Percentiles rank a stretch among this genome's conserved stretches.
These are phyloP conservation scores for Cynanchum wilfordii DNA, from an alignment of 257 asterid genomes.

Conservation along the genomic window DNA sequence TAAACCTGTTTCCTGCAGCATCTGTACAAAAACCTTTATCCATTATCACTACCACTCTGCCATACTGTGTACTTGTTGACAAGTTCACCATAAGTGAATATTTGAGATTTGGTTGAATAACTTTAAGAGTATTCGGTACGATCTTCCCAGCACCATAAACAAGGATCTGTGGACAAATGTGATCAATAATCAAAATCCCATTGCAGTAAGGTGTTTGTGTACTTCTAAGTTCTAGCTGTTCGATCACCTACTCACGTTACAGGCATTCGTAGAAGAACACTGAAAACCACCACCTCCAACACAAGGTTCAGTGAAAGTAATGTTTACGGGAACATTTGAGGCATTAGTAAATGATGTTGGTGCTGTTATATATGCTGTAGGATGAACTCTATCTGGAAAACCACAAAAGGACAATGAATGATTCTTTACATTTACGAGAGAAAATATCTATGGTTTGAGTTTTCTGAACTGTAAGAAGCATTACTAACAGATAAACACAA, in stretches of 20 bases:
- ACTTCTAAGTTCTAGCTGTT: conserved; percentile 24
- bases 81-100: conserved; percentile 59
- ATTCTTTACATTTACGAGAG: neutral
- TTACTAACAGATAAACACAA: neutral
- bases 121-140: conserved; percentile 47
- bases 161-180: conserved; percentile 51
- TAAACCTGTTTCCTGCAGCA: conserved; percentile 71
- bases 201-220: neutral
- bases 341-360: conserved; percentile 59
- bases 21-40: conserved; percentile 72
- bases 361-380: conserved; percentile 62
- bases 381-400: conserved; percentile 69
- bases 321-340: conserved; percentile 53
- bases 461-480: neutral
- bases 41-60: conserved; percentile 62
- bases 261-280: conserved; percentile 62
- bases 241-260: conserved; percentile 86
- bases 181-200: neutral
- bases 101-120: conserved; percentile 50
- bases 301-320: conserved; percentile 74
- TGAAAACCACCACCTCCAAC: conserved; percentile 60
- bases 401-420: neutral
- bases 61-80: conserved; percentile 51
- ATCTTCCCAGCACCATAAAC: conserved; percentile 84
- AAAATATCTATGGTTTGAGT: neutral